Conservation (phyloP, 1,139 yeast species). For the Saccharomyces hybrid region DNA sequence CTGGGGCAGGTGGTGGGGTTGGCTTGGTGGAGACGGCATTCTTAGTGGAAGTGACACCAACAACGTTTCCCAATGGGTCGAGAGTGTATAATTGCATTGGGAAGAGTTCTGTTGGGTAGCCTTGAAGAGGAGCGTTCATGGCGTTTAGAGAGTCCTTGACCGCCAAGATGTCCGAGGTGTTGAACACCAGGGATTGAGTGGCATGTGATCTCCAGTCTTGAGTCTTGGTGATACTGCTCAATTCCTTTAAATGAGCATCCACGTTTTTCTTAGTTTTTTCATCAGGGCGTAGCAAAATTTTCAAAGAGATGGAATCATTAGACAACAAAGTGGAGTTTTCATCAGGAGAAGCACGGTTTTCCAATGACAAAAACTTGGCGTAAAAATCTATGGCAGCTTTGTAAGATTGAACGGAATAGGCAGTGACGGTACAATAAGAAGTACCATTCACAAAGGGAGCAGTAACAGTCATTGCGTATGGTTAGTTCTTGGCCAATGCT, state of each 20-base stretch:
- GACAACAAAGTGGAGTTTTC: constrained; percentile 11
- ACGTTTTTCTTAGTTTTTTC: constrained; percentile 17
- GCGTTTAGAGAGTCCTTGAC: constrained; percentile 27
- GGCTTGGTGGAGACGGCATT: constrained; percentile 54
- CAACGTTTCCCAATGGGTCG: constrained; percentile 48
- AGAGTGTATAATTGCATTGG: constrained; percentile 61
- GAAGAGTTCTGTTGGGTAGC: constrained; percentile 50
- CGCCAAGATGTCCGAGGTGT: constrained; percentile 26
- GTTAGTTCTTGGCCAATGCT: neutral
- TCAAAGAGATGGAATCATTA: constrained; percentile 19
- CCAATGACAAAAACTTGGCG: constrained; percentile 13
- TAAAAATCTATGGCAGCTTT: constrained; percentile 26
- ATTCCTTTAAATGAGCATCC: constrained; percentile 11
- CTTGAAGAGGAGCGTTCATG: constrained; percentile 26
- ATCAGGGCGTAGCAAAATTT: constrained; percentile 13
- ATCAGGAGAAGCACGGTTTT: constrained; percentile 3
- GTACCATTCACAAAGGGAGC: constrained; percentile 33
- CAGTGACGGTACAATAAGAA: constrained; percentile 25
- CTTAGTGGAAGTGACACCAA: constrained; percentile 56
- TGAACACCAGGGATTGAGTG: constrained; percentile 31
- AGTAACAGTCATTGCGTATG: constrained; percentile 19
- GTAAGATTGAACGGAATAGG: constrained; percentile 25
- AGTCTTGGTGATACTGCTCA: constrained; percentile 11
- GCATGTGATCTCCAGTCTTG: constrained; percentile 35
- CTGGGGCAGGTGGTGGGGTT: constrained; percentile 24